Evolutionary conservation across 257 asterid species (phyloP).

Genomic region (Ballota nigra): DNA sequence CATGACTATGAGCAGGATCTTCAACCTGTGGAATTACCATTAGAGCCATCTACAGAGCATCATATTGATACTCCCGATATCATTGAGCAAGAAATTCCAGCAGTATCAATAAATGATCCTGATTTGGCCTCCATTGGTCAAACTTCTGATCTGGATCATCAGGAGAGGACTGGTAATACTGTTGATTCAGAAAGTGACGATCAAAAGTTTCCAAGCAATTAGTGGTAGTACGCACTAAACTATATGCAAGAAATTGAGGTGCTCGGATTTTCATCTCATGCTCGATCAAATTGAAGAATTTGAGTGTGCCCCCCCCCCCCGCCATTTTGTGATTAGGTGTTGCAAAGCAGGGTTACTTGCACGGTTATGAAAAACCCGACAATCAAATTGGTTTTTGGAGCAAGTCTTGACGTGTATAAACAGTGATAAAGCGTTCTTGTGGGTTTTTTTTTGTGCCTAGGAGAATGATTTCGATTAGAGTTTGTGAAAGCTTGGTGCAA

Average conservation of each 20-base stretch:
- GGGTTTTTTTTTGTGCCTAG: background rate
- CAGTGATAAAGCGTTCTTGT: background rate
- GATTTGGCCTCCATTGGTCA: constrained; percentile 14
- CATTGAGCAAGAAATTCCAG: constrained; percentile 14
- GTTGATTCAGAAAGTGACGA: constrained; percentile 11
- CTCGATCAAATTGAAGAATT: background rate
- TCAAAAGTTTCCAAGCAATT: background rate
- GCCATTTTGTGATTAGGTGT: background rate
- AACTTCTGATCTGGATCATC: constrained; percentile 10
- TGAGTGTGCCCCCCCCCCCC: background rate
- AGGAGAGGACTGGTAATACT: background rate
- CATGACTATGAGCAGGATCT: background rate
- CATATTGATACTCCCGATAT: constrained; percentile 12
- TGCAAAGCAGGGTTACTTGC: background rate
- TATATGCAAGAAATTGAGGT: background rate
- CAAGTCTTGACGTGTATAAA: background rate
- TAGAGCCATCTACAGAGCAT: constrained; percentile 20
- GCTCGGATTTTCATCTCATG: background rate
- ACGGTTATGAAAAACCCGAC: background rate
- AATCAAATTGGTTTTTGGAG: background rate
- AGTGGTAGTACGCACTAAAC: background rate
- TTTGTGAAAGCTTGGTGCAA: background rate
- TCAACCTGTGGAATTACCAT: constrained; percentile 24
- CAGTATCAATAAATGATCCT: constrained; percentile 12
- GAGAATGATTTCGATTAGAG: background rate